Conservation (phyloP, 352 stramenopile species). For the Globisporangium orthogonon region DNA sequence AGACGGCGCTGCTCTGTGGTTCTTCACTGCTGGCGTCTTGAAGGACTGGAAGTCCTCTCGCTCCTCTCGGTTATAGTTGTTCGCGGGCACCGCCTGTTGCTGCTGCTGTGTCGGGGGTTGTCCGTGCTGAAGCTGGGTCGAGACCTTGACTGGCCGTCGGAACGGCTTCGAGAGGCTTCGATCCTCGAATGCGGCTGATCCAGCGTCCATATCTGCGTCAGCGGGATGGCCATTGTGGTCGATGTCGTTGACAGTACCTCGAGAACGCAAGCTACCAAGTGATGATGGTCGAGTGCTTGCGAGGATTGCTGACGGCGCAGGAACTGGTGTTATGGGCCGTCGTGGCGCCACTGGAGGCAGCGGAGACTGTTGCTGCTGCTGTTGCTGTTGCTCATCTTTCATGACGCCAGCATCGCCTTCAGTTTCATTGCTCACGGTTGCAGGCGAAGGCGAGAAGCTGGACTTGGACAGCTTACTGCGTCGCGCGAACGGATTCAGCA, state of each 20-base stretch:
- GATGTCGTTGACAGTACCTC: too few relatives aligned
- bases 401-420: not conserved
- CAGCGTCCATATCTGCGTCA: not conserved
- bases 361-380: not conserved
- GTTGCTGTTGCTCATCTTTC: constrained; percentile 7
- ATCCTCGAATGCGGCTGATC: not conserved
- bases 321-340: constrained; percentile 10
- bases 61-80: constrained; percentile 4
- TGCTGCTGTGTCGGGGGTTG: not conserved
- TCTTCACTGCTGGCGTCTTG: constrained; percentile 8
- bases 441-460: not conserved
- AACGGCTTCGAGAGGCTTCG: not conserved
- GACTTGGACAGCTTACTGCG: constrained; percentile 3
- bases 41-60: constrained; percentile 13
- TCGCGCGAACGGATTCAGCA: constrained; percentile 69
- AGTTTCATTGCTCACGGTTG: not conserved
- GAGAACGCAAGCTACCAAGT: not conserved
- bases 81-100: not conserved
- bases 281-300: not conserved
- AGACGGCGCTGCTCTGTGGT: not conserved
- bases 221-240: not conserved
- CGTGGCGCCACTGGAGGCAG: constrained; percentile 3
- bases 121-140: not conserved
- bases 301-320: constrained; percentile 5
- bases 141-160: constrained; percentile 1